phyloP scores from a whole-genome alignment of 345 rosid genomes.

The Anacardium occidentale region DNA sequence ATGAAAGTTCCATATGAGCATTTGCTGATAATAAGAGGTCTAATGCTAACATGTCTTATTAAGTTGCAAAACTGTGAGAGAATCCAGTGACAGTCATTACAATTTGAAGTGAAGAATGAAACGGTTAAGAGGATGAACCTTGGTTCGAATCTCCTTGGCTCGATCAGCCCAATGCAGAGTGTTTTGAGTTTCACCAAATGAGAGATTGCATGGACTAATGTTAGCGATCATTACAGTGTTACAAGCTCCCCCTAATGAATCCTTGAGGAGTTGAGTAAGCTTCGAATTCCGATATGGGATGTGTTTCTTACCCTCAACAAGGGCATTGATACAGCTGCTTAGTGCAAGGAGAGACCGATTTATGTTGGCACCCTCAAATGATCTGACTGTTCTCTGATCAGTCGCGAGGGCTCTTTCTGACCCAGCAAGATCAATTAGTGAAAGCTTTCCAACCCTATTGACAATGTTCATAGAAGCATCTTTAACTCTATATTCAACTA shows the following conservation, averaged over 20 bases:
- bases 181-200: slow-evolving; percentile 92
- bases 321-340: slow-evolving; percentile 95
- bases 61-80: not conserved
- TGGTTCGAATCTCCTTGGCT: slow-evolving; percentile 80
- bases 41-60: too few relatives aligned
- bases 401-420: slow-evolving; percentile 96
- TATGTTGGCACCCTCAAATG: slow-evolving; percentile 93
- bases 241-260: slow-evolving; percentile 85
- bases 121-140: slow-evolving; percentile 36
- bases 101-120: not conserved
- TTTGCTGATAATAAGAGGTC: not conserved
- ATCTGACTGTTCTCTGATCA: slow-evolving; percentile 85
- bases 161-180: slow-evolving; percentile 98
- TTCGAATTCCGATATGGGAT: slow-evolving; percentile 90
- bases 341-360: slow-evolving; percentile 89
- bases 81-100: not conserved
- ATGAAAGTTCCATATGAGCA: not conserved
- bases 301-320: slow-evolving; percentile 95
- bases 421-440: slow-evolving; percentile 96
- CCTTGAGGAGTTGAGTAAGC: slow-evolving; percentile 95
- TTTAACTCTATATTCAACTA: slow-evolving; percentile 65
- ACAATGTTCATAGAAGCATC: slow-evolving; percentile 69
- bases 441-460: slow-evolving; percentile 72
- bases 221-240: slow-evolving; percentile 96
- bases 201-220: slow-evolving; percentile 83